A percentile compares a stretch with the other conserved stretches of the same genome.
phyloP scores from a whole-genome alignment of 108 stramenopile genomes.

The Skeletonema costatum region DNA sequence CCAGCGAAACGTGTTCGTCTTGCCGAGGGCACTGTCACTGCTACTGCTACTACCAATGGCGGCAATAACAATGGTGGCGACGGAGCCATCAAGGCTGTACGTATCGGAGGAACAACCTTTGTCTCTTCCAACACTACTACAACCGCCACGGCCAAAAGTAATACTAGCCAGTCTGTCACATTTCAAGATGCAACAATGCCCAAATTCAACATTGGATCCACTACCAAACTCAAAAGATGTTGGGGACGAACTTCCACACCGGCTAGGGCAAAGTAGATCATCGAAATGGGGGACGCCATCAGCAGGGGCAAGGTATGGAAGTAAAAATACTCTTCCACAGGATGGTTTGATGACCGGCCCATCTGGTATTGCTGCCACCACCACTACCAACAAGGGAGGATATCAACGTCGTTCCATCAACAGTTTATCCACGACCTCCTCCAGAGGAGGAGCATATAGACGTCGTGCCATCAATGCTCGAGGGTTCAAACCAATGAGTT shows the following conservation, averaged over 20 bases:
- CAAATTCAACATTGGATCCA: background rate
- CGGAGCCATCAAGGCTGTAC: background rate
- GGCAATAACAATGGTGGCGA: background rate
- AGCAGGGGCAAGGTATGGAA: background rate
- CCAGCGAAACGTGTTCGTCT: constrained; percentile 11
- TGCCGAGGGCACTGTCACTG: background rate
- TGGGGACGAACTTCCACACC: constrained; percentile 11
- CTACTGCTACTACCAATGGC: background rate
- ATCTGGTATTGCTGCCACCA: constrained; percentile 3
- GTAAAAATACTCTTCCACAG: background rate
- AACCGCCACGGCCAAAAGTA: background rate
- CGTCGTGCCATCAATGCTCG: constrained; percentile 27
- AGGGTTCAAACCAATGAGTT: constrained; percentile 11
- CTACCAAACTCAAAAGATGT: constrained; percentile 10
- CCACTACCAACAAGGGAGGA: background rate
- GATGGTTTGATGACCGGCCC: background rate
- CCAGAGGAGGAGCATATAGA: background rate
- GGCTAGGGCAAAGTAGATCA: background rate
- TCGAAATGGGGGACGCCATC: background rate
- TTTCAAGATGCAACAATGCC: background rate
- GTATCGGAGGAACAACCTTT: background rate
- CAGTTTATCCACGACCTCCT: background rate
- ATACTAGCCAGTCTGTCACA: background rate
- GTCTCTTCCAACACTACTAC: background rate
- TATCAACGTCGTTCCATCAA: background rate